Base-by-base conservation (phyloP, 345 rosid genomes). In the Eucalyptus cladocalyx region DNA sequence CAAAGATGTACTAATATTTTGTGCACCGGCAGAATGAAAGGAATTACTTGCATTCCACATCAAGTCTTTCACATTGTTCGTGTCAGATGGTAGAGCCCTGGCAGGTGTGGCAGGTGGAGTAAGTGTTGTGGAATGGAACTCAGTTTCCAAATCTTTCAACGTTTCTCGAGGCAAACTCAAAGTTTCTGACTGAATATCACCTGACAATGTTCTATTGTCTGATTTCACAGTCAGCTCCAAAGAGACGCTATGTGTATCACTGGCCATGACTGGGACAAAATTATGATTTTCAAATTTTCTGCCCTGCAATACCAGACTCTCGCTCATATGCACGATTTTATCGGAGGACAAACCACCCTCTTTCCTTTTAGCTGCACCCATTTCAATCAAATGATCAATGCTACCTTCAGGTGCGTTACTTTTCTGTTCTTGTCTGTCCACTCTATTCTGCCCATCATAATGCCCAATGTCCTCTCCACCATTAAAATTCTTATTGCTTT, bases 31-130 rank as follows among this genome's bases (percentile, higher is more conserved):
- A 51, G 92, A 89, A 86, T 10, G 67, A 87, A 47, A 49, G 48
- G 90, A 87, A 32, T 92, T 89, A 37, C 80, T 92, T 87, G 87
- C 92, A 90, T 90, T 95, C 88, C 92, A 86, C 86, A 10, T 83
- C 34, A 87, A 19, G 50, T 51, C 89, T 72, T 91, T 87, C 86
- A 86, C 42, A 90, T 86, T 26, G 9, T 90, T 85, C 51, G 51
- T 23, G 51, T 87, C 91, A 24, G 48, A 53, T 11, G 87, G 30
- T 62, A 89, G 87, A 90, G 92, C 43, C 58, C 26, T 72, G 16
- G 34, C 54, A 18, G 87, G 69, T 81, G 90, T 88, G 80, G 85
- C 85, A 12, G 48, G 34, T 19, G 88, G 23, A 80, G 89, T 23
- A 76, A 21, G 47, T 40, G 17, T 11, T 32, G 45, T 11, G 30